Evolutionary conservation across 2,329 filamentous ascomycete species (phyloP).

Genomic region (Gnomoniopsis sp.): DNA sequence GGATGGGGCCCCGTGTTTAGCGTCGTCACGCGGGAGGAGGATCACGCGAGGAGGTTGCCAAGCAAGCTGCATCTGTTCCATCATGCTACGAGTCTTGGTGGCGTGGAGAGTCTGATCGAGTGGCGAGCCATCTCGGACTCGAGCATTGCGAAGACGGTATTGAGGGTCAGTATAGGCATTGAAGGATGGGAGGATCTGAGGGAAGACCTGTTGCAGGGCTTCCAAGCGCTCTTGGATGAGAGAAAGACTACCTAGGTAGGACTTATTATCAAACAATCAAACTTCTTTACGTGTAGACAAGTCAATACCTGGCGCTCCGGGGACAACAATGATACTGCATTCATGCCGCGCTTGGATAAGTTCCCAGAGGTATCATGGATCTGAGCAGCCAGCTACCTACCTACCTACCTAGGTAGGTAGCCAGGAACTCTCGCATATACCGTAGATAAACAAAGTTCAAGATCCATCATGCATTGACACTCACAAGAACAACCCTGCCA

Average conservation of each 20-base stretch:
- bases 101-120: slow-evolving; percentile 94
- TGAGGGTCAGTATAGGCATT: slow-evolving; percentile 82
- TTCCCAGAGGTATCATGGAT: too few relatives aligned
- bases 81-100: slow-evolving; percentile 90
- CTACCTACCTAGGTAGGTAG: too few relatives aligned
- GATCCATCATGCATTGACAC: too few relatives aligned
- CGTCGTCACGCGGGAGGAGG: slow-evolving; percentile 59
- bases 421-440: too few relatives aligned
- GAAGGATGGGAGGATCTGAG: slow-evolving; percentile 84
- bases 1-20: slow-evolving; percentile 89
- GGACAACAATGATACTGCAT: too few relatives aligned
- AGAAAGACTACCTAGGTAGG: slow-evolving; percentile 9
- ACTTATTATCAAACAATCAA: too few relatives aligned
- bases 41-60: slow-evolving; percentile 66
- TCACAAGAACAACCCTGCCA: too few relatives aligned
- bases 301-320: too few relatives aligned
- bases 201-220: slow-evolving; percentile 67
- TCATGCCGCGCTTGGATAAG: too few relatives aligned
- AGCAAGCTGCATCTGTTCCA: slow-evolving; percentile 81
- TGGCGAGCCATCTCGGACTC: slow-evolving; percentile 89
- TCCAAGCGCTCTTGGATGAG: slow-evolving; percentile 50
- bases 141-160: slow-evolving; percentile 65
- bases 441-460: too few relatives aligned
- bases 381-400: too few relatives aligned
- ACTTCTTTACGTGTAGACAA: too few relatives aligned